Base-by-base conservation (phyloP, 495 filamentous ascomycete genomes). In the Aspergillus steynii region DNA sequence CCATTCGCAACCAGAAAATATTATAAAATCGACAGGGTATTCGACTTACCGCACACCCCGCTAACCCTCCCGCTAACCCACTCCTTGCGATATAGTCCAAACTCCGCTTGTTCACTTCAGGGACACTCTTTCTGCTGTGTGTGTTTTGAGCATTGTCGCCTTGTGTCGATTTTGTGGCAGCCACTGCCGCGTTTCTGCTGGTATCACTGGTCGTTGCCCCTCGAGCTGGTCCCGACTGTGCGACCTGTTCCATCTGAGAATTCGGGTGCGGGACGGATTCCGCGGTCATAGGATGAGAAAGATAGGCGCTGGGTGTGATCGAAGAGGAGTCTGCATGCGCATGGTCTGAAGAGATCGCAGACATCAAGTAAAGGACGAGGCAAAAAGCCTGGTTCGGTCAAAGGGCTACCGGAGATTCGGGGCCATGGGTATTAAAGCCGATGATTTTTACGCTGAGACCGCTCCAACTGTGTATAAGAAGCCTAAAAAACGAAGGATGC, bases 51-150 rank as follows among this genome's bases (percentile, higher is more conserved):
- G 88, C 89, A 79, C 92, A 91, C 62, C 92, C 94, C 46, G 94
- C 95, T 60, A 96, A 50, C 12, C 94, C 94, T 51, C 94, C 94
- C 12, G 94, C 94, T 49, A 96, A 71, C 20, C 90, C 92, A 59
- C 87, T 93, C 65, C 89, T 83, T 71, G 89, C 75, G 50, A 94
- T 78, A 77, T 97, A 99, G 58, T 96, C 90, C 52, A 88, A 69
- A 68, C 88, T 96, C 63, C 85, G 87, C 74, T 90, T 95, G 51
- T 88, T 68, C 25, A 79, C 67, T 55, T 75, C 62, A 26, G 55
- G 58, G 25, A 49, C 67, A 50, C 61, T 67, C 37, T 62, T 57
- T n/a, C 58, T 61, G 29, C 57, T 48, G 14, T 55, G 55, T 20
- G 49, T 14, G 28, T 56, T 52, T 12, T 62, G 61, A 9, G 47